These are phyloP conservation scores for Rhododendron molle DNA, from an alignment of 148 eudicot genomes.

Conservation along the genomic window DNA sequence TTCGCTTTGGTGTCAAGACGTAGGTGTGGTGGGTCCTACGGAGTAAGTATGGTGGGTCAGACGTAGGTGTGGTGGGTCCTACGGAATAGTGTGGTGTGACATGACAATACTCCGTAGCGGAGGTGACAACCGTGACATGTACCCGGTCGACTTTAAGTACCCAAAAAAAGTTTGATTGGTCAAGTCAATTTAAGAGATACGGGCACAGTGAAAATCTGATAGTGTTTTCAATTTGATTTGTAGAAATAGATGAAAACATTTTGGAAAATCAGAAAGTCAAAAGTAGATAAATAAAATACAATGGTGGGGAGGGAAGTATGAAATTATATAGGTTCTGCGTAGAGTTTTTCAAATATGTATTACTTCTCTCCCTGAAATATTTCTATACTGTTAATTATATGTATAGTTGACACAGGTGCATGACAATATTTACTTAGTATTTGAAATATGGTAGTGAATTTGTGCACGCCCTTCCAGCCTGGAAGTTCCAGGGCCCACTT, in stretches of 20 bases:
- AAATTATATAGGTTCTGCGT: not conserved
- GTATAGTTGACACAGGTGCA: not conserved
- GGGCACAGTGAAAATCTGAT: not conserved
- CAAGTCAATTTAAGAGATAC: not conserved
- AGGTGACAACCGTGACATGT: too few relatives aligned
- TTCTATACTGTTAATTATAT: not conserved
- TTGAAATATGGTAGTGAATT: not conserved
- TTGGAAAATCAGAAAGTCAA: not conserved
- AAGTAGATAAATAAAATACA: not conserved
- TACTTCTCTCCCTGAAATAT: not conserved
- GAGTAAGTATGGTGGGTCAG: too few relatives aligned
- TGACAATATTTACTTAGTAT: not conserved
- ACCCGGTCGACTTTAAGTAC: too few relatives aligned
- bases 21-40: too few relatives aligned
- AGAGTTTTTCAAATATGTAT: not conserved
- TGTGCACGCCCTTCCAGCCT: not conserved
- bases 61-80: too few relatives aligned
- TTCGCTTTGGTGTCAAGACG: too few relatives aligned
- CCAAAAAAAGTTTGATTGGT: not conserved
- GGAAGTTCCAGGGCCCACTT: not conserved
- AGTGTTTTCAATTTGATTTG: not conserved
- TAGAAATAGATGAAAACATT: not conserved
- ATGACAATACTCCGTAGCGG: too few relatives aligned
- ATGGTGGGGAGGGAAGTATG: not conserved
- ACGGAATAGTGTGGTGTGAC: too few relatives aligned